Conservation (phyloP, 352 stramenopile genomes). For the Phytophthora lateralis region DNA sequence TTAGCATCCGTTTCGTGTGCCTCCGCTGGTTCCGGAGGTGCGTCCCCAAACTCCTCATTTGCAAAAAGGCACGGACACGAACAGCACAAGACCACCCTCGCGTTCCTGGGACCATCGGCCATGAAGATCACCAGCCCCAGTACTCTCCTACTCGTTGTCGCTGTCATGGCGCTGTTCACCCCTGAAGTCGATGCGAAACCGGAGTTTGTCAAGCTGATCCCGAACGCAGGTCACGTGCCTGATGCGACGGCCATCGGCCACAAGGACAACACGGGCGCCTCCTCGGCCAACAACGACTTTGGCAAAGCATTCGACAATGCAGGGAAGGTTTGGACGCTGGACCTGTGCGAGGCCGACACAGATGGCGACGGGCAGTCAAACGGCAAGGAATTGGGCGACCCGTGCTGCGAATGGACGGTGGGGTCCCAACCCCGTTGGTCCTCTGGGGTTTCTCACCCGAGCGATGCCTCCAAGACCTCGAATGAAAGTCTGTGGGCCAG, state of each 20-base stretch:
- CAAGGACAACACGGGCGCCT: slow-evolving; percentile 20
- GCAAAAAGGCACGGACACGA: neutral
- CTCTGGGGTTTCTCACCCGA: slow-evolving; percentile 36
- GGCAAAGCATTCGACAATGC: slow-evolving; percentile 19
- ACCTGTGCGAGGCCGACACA: slow-evolving; percentile 41
- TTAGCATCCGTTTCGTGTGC: slow-evolving; percentile 2
- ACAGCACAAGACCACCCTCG: neutral
- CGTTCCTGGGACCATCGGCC: neutral
- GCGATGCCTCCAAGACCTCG: slow-evolving; percentile 29
- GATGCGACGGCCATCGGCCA: slow-evolving; percentile 41
- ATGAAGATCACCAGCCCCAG: slow-evolving; percentile 8
- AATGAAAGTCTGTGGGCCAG: slow-evolving; percentile 32
- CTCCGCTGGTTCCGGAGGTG: slow-evolving; percentile 8
- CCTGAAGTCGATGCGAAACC: slow-evolving; percentile 1
- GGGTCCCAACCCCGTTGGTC: slow-evolving; percentile 14
- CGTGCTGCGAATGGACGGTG: slow-evolving; percentile 40
- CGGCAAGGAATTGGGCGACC: slow-evolving; percentile 66
- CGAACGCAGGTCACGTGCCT: slow-evolving; percentile 45
- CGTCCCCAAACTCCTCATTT: slow-evolving; percentile 4
- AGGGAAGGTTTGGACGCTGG: slow-evolving; percentile 15
- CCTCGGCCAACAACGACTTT: slow-evolving; percentile 16
- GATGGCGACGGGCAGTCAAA: slow-evolving; percentile 63
- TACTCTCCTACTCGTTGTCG: neutral
- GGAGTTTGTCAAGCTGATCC: slow-evolving; percentile 33
- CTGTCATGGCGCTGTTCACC: neutral